A percentile compares a stretch with the other conserved stretches of the same genome.
Evolutionary conservation across 805 yeast species (phyloP).

Genomic region (Metschnikowia koreensis): DNA sequence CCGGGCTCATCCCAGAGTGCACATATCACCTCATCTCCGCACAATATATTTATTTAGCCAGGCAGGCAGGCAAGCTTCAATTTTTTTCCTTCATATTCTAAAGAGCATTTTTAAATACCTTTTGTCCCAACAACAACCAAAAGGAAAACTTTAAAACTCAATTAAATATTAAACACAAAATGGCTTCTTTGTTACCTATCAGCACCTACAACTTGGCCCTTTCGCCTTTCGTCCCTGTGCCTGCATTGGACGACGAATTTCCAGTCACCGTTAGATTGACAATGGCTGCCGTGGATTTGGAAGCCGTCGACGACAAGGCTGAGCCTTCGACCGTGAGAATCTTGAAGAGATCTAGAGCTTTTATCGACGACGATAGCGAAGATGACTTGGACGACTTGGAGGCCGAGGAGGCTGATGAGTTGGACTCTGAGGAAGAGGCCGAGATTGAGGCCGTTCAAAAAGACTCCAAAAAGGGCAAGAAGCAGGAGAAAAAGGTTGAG

Average conservation of each 20-base stretch:
- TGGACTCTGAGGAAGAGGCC: conserved; percentile 41
- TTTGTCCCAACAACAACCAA: not conserved
- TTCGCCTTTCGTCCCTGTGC: conserved; percentile 82
- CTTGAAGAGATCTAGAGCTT: conserved; percentile 61
- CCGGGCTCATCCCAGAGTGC: conserved; percentile 5
- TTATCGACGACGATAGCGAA: conserved; percentile 42
- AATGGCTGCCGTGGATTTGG: conserved; percentile 94
- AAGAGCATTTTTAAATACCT: not conserved
- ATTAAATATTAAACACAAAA: conserved; percentile 21
- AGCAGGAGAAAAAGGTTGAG: conserved; percentile 24
- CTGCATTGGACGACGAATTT: conserved; percentile 80
- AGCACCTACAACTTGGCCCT: conserved; percentile 84
- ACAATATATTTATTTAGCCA: not conserved
- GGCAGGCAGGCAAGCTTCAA: not conserved
- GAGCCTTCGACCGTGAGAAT: conserved; percentile 89
- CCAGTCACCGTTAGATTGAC: conserved; percentile 91
- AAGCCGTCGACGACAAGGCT: conserved; percentile 72
- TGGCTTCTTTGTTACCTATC: conserved; percentile 78
- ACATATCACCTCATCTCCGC: conserved; percentile 12
- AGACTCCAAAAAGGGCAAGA: conserved; percentile 16
- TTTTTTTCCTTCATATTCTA: conserved; percentile 1
- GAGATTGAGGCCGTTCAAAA: conserved; percentile 43
- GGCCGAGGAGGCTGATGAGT: conserved; percentile 9
- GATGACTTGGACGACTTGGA: conserved; percentile 17
- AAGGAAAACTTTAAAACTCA: not conserved